Conservation (phyloP, 2,329 filamentous ascomycete genomes). For the Monilinia vaccinii-corymbosi region DNA sequence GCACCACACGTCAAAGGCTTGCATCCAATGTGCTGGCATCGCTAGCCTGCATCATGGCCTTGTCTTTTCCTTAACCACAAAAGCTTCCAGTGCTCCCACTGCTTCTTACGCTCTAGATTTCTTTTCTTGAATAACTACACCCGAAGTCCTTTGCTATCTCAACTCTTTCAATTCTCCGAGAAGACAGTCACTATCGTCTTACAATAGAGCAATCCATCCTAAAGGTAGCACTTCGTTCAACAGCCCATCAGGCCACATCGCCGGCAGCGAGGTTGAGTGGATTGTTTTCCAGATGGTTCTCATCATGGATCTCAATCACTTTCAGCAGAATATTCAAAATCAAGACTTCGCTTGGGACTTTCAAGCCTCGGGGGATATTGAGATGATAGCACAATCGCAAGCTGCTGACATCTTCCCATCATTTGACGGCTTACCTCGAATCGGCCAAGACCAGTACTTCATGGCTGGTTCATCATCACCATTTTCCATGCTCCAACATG, state of each 20-base stretch:
- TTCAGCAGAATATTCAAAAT: slow-evolving; percentile 18
- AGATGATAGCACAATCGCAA: slow-evolving; percentile 15
- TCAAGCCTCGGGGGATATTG: slow-evolving; percentile 18
- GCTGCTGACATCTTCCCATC: slow-evolving; percentile 15
- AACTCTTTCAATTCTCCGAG: slow-evolving; percentile 26
- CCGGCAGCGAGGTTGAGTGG: slow-evolving; percentile 10
- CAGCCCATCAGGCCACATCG: slow-evolving; percentile 17
- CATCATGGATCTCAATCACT: slow-evolving; percentile 24
- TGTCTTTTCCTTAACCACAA: slow-evolving; percentile 16
- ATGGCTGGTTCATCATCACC: slow-evolving; percentile 14
- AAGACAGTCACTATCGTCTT: slow-evolving; percentile 19
- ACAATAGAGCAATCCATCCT: slow-evolving; percentile 24
- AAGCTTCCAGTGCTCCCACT: slow-evolving; percentile 3
- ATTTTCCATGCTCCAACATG: slow-evolving; percentile 12
- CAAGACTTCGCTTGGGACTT: slow-evolving; percentile 19
- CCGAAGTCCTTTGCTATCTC: slow-evolving; percentile 26
- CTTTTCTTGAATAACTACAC: slow-evolving; percentile 27
- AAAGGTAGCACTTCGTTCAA: slow-evolving; percentile 20
- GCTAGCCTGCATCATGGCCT: slow-evolving; percentile 24
- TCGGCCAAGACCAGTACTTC: slow-evolving; percentile 18
- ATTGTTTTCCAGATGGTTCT: slow-evolving; percentile 17
- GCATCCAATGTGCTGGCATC: slow-evolving; percentile 28
- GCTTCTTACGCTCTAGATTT: background rate
- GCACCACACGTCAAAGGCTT: slow-evolving; percentile 24
- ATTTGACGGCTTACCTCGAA: slow-evolving; percentile 24